Evolutionary conservation across 306 rosid genomes (phyloP).

Genomic region (Vigna unguiculata): DNA sequence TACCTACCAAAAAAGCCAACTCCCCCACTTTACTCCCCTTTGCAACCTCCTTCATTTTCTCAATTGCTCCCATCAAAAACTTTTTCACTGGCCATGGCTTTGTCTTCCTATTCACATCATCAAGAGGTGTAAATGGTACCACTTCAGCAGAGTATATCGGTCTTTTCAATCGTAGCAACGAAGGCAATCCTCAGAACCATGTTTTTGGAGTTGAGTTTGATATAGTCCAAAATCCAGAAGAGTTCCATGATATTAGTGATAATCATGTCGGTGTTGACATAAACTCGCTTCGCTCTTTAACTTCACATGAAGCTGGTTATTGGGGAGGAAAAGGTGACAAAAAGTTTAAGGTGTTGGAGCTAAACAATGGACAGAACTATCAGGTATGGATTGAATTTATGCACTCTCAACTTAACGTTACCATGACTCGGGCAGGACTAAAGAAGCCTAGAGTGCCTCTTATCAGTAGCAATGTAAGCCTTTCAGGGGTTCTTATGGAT

Average conservation of each 20-base stretch:
- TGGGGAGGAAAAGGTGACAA: slow-evolving; percentile 53
- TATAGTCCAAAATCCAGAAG: slow-evolving; percentile 51
- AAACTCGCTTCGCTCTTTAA: slow-evolving; percentile 54
- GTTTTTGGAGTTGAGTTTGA: slow-evolving; percentile 62
- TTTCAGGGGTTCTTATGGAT: slow-evolving; percentile 56
- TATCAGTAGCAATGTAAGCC: slow-evolving; percentile 55
- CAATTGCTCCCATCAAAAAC: slow-evolving; percentile 44
- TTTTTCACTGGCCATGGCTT: slow-evolving; percentile 58
- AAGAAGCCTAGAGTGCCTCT: slow-evolving; percentile 59
- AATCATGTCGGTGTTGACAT: slow-evolving; percentile 65
- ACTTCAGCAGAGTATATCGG: slow-evolving; percentile 57
- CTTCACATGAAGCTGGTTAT: slow-evolving; percentile 55
- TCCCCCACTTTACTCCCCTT: slow-evolving; percentile 54
- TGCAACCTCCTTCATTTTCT: slow-evolving; percentile 68
- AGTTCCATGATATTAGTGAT: slow-evolving; percentile 49
- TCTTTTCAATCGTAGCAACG: slow-evolving; percentile 51
- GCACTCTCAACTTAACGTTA: slow-evolving; percentile 52
- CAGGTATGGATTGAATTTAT: slow-evolving; percentile 69
- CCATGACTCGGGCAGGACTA: slow-evolving; percentile 57
- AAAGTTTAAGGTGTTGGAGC: slow-evolving; percentile 48
- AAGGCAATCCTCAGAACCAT: slow-evolving; percentile 48
- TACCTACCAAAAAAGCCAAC: slow-evolving; percentile 49
- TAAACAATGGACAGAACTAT: slow-evolving; percentile 57
- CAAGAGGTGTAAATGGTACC: slow-evolving; percentile 48
- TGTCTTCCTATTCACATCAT: slow-evolving; percentile 57